Conservation (phyloP, 805 yeast genomes). For the Komagataella pseudopastoris region DNA sequence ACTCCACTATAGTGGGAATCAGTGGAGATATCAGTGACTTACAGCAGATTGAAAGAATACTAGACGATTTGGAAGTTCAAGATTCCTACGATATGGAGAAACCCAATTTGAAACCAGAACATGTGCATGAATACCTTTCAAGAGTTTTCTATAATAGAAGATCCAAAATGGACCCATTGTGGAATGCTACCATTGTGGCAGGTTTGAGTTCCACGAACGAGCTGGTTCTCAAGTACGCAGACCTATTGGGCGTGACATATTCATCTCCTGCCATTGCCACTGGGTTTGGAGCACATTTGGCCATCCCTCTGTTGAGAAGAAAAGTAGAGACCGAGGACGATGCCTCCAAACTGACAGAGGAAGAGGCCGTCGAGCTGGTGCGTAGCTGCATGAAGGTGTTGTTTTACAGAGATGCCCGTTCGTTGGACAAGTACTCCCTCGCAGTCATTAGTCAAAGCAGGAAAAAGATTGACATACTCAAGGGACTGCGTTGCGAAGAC, state of each 20-base stretch:
- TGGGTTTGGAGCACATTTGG: slow-evolving; percentile 93
- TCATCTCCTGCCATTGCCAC: slow-evolving; percentile 84
- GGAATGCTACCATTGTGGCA: slow-evolving; percentile 90
- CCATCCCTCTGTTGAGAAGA: slow-evolving; percentile 81
- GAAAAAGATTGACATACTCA: slow-evolving; percentile 40
- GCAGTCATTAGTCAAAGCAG: slow-evolving; percentile 59
- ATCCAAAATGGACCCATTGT: slow-evolving; percentile 86
- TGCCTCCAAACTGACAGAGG: slow-evolving; percentile 52
- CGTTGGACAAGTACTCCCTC: slow-evolving; percentile 72
- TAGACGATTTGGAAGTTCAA: slow-evolving; percentile 70
- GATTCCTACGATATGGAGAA: slow-evolving; percentile 69
- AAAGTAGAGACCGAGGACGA: slow-evolving; percentile 72
- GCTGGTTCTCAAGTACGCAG: slow-evolving; percentile 77
- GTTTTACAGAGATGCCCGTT: slow-evolving; percentile 93
- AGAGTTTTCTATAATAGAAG: slow-evolving; percentile 79
- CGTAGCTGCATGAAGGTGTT: slow-evolving; percentile 86
- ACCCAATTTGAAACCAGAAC: slow-evolving; percentile 59
- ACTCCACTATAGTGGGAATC: slow-evolving; percentile 79
- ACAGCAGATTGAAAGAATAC: slow-evolving; percentile 63
- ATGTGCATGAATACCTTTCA: slow-evolving; percentile 78
- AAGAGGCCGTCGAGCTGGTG: slow-evolving; percentile 64
- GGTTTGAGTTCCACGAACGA: slow-evolving; percentile 58
- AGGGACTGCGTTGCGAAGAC: slow-evolving; percentile 50
- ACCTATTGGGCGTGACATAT: slow-evolving; percentile 83
- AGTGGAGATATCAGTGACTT: slow-evolving; percentile 93